Percentiles rank a stretch among this genome's conserved stretches.
phyloP scores from a whole-genome alignment of 805 yeast species.

The Yarrowia divulgata region DNA sequence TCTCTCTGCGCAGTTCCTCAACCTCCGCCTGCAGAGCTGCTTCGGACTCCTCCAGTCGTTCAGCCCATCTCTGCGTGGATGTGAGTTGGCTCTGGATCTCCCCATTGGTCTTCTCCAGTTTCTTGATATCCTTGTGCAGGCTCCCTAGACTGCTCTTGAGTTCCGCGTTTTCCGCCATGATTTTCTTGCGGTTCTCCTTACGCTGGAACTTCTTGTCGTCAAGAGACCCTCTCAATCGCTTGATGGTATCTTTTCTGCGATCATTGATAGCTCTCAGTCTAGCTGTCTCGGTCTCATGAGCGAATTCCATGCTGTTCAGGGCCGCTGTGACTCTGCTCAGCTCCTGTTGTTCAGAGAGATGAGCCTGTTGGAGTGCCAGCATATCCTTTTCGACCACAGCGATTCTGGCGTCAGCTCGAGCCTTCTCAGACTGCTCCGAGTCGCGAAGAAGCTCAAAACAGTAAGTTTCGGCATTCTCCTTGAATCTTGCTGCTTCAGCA shows the following conservation, averaged over 20 bases:
- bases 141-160: conserved; percentile 6
- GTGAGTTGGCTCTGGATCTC: conserved; percentile 31
- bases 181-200: conserved; percentile 22
- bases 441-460: conserved; percentile 27
- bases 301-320: background rate
- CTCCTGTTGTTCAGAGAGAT: conserved; percentile 12
- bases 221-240: background rate
- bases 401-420: conserved; percentile 14
- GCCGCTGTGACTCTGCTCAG: conserved; percentile 2
- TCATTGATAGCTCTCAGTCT: conserved; percentile 2
- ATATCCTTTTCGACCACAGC: conserved; percentile 21
- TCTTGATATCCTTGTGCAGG: conserved; percentile 10
- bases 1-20: conserved; percentile 18
- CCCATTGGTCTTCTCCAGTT: conserved; percentile 16
- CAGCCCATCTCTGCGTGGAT: conserved; percentile 16
- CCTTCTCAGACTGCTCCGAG: conserved; percentile 21
- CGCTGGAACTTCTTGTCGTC: conserved; percentile 30
- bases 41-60: conserved; percentile 12
- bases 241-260: conserved; percentile 26
- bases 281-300: conserved; percentile 1
- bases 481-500: conserved; percentile 17
- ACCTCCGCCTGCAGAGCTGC: background rate
- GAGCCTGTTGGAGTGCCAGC: background rate
- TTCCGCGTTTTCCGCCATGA: conserved; percentile 25
- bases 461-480: conserved; percentile 28